Conservation (phyloP, 2,329 filamentous ascomycete species). For the Ciborinia camelliae region DNA sequence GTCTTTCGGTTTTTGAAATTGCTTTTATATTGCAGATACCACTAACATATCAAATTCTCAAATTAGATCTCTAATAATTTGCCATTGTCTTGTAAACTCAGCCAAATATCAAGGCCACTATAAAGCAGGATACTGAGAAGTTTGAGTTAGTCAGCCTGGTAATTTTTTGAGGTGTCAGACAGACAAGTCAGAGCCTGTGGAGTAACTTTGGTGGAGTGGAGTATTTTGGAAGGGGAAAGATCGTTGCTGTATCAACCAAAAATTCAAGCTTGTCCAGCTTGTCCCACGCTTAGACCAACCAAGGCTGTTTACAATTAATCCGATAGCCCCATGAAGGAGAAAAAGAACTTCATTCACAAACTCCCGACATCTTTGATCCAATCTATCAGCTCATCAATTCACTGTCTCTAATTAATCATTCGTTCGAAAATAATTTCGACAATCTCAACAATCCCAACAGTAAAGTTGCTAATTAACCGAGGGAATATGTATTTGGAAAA, state of each 20-base stretch:
- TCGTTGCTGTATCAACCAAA: conserved; percentile 16
- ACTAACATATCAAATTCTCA: neutral
- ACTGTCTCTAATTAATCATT: neutral
- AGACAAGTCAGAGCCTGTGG: no score
- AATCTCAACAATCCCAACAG: neutral
- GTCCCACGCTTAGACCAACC: conserved; percentile 6
- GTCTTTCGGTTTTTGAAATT: neutral
- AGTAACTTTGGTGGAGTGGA: neutral
- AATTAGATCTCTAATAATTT: neutral
- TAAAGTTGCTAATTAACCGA: neutral
- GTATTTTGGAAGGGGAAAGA: neutral
- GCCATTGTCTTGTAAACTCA: neutral
- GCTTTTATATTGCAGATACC: neutral
- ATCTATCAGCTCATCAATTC: conserved; percentile 12
- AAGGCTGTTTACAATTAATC: conserved; percentile 15
- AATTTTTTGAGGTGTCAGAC: neutral
- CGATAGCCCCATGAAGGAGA: neutral
- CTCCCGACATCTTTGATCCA: neutral
- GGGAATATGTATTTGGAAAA: neutral
- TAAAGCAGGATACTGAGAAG: neutral
- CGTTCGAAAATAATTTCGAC: no score
- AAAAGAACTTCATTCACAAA: neutral
- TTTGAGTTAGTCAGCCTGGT: neutral
- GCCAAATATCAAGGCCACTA: neutral
- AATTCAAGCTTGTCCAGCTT: conserved; percentile 14